Percentiles rank a stretch among this genome's conserved stretches.
Conservation (phyloP, 805 yeast species). For the Wickerhamiella vanderwaltii region DNA sequence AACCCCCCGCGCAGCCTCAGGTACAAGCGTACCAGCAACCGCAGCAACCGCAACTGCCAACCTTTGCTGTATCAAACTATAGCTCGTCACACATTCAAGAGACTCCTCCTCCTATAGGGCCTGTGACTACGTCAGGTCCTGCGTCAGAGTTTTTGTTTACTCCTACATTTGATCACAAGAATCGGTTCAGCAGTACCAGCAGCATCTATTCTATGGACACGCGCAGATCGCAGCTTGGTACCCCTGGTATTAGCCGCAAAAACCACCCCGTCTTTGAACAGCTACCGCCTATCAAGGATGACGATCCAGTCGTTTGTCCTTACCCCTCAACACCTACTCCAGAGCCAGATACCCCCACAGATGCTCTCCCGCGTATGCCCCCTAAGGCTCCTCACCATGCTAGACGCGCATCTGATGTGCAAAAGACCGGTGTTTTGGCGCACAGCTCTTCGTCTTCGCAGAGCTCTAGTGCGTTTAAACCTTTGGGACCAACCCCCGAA, state of each 20-base stretch:
- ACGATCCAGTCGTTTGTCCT: background rate
- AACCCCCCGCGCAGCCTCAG: no score
- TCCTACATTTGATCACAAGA: background rate
- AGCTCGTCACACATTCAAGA: no score
- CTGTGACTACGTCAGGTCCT: no score
- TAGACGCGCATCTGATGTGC: background rate
- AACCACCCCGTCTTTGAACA: background rate
- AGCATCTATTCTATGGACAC: conserved; percentile 11
- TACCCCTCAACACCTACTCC: conserved; percentile 3
- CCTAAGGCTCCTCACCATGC: conserved; percentile 7
- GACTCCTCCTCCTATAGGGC: no score
- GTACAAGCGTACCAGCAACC: no score
- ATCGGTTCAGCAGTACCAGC: conserved; percentile 14
- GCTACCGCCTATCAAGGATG: background rate
- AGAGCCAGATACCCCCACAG: background rate
- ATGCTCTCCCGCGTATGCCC: conserved; percentile 7
- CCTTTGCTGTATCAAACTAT: no score
- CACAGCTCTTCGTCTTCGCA: conserved; percentile 4
- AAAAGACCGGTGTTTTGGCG: background rate
- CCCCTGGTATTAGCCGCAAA: background rate
- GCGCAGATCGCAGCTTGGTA: background rate
- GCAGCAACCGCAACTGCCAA: no score
- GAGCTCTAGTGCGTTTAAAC: background rate
- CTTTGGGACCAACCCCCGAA: background rate
- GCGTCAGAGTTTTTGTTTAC: no score